Percentiles rank a stretch among this genome's conserved stretches.
Conservation (phyloP, 805 yeast genomes). For the Torulaspora franciscae region DNA sequence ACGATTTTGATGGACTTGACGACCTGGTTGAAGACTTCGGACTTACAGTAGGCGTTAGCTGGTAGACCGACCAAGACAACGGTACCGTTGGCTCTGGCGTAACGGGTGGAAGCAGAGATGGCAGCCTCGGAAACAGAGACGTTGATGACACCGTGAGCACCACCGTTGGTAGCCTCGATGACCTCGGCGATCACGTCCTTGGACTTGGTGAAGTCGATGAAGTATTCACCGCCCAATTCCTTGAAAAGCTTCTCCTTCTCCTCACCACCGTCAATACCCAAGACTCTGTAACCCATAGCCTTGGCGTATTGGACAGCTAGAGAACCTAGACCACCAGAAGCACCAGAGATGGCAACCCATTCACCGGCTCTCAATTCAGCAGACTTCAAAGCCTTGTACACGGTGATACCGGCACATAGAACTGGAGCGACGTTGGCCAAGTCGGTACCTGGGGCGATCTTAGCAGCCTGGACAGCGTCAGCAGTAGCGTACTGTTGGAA, state of each 20-base stretch:
- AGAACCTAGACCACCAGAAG: slow-evolving; percentile 77
- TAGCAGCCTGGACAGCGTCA: slow-evolving; percentile 81
- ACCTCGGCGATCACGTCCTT: slow-evolving; percentile 53
- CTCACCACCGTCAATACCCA: slow-evolving; percentile 68
- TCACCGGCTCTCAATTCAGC: slow-evolving; percentile 65
- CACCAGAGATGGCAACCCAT: slow-evolving; percentile 75
- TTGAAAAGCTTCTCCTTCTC: slow-evolving; percentile 52
- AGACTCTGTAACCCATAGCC: slow-evolving; percentile 70
- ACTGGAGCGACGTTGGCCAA: slow-evolving; percentile 75
- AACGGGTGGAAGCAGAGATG: slow-evolving; percentile 54
- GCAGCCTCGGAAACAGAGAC: slow-evolving; percentile 71
- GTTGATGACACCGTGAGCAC: slow-evolving; percentile 72
- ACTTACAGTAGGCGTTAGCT: slow-evolving; percentile 66
- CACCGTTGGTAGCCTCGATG: slow-evolving; percentile 58
- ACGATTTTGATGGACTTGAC: slow-evolving; percentile 65
- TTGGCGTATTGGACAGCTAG: slow-evolving; percentile 69
- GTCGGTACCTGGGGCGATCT: slow-evolving; percentile 68
- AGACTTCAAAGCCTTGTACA: slow-evolving; percentile 82
- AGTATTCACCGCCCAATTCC: slow-evolving; percentile 62
- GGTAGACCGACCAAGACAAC: slow-evolving; percentile 75
- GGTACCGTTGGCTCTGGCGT: slow-evolving; percentile 63
- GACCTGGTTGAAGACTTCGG: slow-evolving; percentile 69
- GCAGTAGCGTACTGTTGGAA: slow-evolving; percentile 90
- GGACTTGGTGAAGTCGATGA: slow-evolving; percentile 53
- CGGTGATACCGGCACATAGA: slow-evolving; percentile 88